Percentiles rank a stretch among this genome's conserved stretches.
Evolutionary conservation across 805 yeast species (phyloP).

Genomic region (Kodamaea leandrae): DNA sequence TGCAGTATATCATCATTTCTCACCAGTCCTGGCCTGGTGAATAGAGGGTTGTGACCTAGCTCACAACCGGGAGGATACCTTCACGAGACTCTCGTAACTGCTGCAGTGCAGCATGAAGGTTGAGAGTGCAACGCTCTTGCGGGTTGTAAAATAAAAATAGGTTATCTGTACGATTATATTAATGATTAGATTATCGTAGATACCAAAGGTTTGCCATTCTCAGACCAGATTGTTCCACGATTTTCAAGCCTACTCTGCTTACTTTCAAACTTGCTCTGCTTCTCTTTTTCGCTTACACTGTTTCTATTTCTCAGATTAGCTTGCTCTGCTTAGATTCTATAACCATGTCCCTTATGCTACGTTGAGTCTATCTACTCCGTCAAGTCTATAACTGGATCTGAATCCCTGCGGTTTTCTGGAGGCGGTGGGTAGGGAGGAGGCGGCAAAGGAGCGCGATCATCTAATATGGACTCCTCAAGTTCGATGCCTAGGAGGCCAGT

Average conservation of each 20-base stretch:
- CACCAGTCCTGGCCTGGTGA: too few relatives aligned
- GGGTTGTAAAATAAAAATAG: neutral
- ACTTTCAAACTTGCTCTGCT: too few relatives aligned
- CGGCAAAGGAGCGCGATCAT: neutral
- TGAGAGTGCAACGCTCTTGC: neutral
- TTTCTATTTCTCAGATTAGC: too few relatives aligned
- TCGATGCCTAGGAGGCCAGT: constrained; percentile 25
- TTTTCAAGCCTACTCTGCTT: too few relatives aligned
- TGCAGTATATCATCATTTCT: too few relatives aligned
- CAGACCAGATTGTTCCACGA: too few relatives aligned
- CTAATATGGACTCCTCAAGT: constrained; percentile 10
- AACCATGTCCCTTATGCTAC: too few relatives aligned
- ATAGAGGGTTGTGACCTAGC: too few relatives aligned
- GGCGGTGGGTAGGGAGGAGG: neutral
- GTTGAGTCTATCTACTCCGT: neutral
- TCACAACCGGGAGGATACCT: too few relatives aligned
- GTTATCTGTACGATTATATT: constrained; percentile 4
- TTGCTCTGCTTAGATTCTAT: too few relatives aligned
- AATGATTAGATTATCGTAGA: neutral
- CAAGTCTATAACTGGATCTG: neutral
- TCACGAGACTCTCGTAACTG: neutral
- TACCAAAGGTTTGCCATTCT: too few relatives aligned
- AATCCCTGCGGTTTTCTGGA: neutral
- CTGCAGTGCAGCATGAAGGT: neutral
- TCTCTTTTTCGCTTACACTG: too few relatives aligned